Percentiles rank a stretch among this genome's conserved stretches.
Evolutionary conservation across 495 filamentous ascomycete genomes (phyloP).

Genomic region (Platismatia glauca): DNA sequence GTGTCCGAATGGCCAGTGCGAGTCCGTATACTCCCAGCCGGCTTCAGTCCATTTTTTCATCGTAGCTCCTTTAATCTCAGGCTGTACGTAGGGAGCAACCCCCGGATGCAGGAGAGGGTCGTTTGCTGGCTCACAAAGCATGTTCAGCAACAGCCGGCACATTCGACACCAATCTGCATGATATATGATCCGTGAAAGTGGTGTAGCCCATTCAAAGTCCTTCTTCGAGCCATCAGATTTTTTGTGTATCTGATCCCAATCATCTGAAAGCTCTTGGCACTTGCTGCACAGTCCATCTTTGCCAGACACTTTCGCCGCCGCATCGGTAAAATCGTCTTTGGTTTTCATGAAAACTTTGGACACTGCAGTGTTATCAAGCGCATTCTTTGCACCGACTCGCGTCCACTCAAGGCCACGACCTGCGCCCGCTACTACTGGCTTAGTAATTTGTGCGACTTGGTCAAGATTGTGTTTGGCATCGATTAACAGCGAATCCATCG

Average conservation of each 20-base stretch:
- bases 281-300: slow-evolving; percentile 8
- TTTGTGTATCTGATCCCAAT: not conserved
- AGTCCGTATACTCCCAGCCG: slow-evolving; percentile 4
- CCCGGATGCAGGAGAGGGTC: slow-evolving; percentile 4
- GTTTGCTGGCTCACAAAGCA: slow-evolving; percentile 3
- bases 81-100: slow-evolving; percentile 6
- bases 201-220: slow-evolving; percentile 5
- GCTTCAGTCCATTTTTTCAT: slow-evolving; percentile 1
- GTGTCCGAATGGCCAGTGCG: slow-evolving; percentile 5
- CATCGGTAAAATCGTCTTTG: not conserved
- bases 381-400: not conserved
- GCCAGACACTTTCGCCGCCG: not conserved
- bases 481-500: slow-evolving; percentile 1
- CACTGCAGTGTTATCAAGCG: not conserved
- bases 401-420: not conserved
- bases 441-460: not conserved
- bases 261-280: not conserved
- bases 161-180: slow-evolving; percentile 6
- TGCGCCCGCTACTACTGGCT: slow-evolving; percentile 1
- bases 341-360: not conserved
- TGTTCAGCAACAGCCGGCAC: slow-evolving; percentile 3
- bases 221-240: not conserved
- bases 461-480: not conserved
- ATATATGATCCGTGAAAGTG: slow-evolving; percentile 5
- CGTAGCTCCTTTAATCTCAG: not conserved